Conservation (phyloP, 2,329 filamentous ascomycete genomes). For the Lachnellula suecica region DNA sequence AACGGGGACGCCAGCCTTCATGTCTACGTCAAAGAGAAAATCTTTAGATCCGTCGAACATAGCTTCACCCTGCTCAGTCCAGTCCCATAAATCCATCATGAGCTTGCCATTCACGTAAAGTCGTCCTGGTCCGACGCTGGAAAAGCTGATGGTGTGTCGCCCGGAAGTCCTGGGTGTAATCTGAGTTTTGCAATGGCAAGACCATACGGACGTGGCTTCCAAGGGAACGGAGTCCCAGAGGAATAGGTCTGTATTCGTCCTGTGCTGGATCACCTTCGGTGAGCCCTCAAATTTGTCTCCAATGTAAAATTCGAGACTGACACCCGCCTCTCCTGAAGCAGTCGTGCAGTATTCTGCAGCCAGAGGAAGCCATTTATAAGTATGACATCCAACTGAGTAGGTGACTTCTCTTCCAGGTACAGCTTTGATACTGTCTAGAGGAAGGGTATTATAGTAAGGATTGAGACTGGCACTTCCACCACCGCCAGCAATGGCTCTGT, state of each 20-base stretch:
- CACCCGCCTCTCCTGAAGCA: constrained; percentile 52
- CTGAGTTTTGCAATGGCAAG: constrained; percentile 57
- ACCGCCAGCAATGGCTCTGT: constrained; percentile 46
- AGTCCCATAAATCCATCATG: constrained; percentile 66
- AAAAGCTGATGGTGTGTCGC: constrained; percentile 65
- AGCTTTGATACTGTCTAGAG: constrained; percentile 66
- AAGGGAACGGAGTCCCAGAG: constrained; percentile 26
- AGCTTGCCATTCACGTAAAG: constrained; percentile 60
- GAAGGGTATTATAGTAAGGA: constrained; percentile 57
- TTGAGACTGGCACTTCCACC: constrained; percentile 34
- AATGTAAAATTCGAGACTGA: constrained; percentile 45
- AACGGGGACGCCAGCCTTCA: constrained; percentile 58
- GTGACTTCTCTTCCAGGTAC: constrained; percentile 44
- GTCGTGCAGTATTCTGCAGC: constrained; percentile 53
- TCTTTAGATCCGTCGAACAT: constrained; percentile 71
- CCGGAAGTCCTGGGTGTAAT: constrained; percentile 59
- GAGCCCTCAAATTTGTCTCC: too few species aligned
- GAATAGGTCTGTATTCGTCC: constrained; percentile 23
- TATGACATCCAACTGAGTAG: constrained; percentile 62
- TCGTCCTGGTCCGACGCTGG: constrained; percentile 63
- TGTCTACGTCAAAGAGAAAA: constrained; percentile 58
- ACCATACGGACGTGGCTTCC: constrained; percentile 16
- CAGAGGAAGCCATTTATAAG: constrained; percentile 62
- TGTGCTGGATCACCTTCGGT: constrained; percentile 16
- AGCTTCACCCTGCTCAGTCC: constrained; percentile 67